Evolutionary conservation across 2,329 filamentous ascomycete species (phyloP).

Genomic region (Cladosporium sp.): DNA sequence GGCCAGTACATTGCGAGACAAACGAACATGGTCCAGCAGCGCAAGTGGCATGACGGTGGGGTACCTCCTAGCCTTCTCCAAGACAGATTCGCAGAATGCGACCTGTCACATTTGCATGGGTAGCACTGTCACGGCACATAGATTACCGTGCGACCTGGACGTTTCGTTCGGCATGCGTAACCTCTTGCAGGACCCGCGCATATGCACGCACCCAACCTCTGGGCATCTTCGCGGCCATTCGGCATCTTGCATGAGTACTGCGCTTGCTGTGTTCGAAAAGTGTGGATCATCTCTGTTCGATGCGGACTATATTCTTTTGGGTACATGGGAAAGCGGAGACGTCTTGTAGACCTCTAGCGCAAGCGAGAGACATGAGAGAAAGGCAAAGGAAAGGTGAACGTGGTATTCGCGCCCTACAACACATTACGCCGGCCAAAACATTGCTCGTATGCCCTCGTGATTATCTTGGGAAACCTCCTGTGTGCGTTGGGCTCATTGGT

Average conservation of each 20-base stretch:
- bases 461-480: constrained; percentile 11
- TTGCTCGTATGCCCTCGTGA: not conserved
- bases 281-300: not conserved
- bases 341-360: not conserved
- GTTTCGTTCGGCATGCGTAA: not conserved
- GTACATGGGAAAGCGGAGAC: not conserved
- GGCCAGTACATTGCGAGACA: not conserved
- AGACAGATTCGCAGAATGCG: not conserved
- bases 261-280: not conserved
- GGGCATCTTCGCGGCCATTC: not conserved
- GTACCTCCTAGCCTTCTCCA: not conserved
- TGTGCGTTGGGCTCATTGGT: constrained; percentile 25
- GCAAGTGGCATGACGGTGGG: not conserved
- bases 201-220: not conserved
- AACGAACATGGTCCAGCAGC: not conserved
- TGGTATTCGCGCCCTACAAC: constrained; percentile 5
- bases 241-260: not conserved
- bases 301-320: not conserved
- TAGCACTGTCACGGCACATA: not conserved
- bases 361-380: constrained; percentile 1
- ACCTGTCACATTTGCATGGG: not conserved
- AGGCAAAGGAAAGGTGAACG: not conserved
- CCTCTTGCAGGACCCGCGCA: not conserved
- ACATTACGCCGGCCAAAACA: constrained; percentile 10
- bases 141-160: not conserved